Conservation (phyloP, 768 basidiomycete genomes). For the Filobasidium floriforme region DNA sequence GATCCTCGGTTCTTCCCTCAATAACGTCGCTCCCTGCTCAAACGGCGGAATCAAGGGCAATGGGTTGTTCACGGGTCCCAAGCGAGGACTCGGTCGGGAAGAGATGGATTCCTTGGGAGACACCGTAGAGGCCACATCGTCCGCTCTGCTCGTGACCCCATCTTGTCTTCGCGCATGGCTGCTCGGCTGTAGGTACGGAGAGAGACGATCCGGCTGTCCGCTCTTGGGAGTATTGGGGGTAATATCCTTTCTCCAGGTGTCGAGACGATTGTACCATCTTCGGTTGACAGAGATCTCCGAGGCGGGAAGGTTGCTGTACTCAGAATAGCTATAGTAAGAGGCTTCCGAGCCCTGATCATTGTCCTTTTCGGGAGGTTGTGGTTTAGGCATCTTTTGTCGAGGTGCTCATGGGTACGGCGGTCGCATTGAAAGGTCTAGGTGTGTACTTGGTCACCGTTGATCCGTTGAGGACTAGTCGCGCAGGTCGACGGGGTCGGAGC, state of each 20-base stretch:
- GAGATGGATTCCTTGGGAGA: constrained; percentile 9
- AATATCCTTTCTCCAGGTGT: constrained; percentile 13
- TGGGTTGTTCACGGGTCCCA: neutral
- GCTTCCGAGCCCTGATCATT: neutral
- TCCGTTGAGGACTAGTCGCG: too few relatives aligned
- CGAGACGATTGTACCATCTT: constrained; percentile 16
- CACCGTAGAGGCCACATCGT: neutral
- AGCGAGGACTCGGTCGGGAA: neutral
- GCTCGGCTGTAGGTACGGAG: neutral
- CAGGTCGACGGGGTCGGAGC: too few relatives aligned
- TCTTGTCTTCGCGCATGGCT: neutral
- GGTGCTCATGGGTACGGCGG: neutral
- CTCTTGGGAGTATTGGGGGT: neutral
- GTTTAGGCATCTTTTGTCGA: neutral
- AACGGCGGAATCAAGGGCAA: neutral
- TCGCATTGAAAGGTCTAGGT: too few relatives aligned
- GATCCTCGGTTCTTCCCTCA: constrained; percentile 8
- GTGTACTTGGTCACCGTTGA: too few relatives aligned
- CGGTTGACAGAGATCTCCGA: constrained; percentile 18
- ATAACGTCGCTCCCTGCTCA: neutral
- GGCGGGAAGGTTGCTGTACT: constrained; percentile 6
- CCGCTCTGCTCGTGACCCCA: neutral
- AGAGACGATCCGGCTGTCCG: neutral
- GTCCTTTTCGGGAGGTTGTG: neutral
- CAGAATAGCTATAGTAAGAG: constrained; percentile 11